Evolutionary conservation across 1,284 basidiomycete species (phyloP).

Genomic region (Irpex sp.): DNA sequence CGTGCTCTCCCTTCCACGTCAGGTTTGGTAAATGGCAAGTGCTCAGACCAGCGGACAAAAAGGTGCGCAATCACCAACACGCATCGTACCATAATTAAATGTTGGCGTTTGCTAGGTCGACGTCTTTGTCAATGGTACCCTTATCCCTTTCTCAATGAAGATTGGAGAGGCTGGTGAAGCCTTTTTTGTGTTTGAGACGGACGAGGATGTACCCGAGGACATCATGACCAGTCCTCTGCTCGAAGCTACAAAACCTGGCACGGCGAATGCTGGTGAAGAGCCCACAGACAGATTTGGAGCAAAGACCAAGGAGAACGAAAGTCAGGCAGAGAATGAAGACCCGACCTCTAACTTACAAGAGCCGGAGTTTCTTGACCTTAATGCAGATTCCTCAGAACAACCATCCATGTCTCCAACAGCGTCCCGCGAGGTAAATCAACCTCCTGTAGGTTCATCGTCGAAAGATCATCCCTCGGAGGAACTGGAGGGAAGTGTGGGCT

Average conservation of each 20-base stretch:
- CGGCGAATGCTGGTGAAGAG: slow-evolving; percentile 21
- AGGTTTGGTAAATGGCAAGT: slow-evolving; percentile 98
- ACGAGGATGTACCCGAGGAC: slow-evolving; percentile 89
- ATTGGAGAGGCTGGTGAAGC: slow-evolving; percentile 98
- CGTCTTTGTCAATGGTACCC: slow-evolving; percentile 76
- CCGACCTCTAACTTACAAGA: slow-evolving; percentile 34
- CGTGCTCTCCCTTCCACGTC: slow-evolving; percentile 96
- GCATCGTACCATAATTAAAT: not conserved
- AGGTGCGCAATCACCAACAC: slow-evolving; percentile 44
- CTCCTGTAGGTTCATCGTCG: not conserved
- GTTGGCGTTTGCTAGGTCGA: slow-evolving; percentile 57
- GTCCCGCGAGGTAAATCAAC: not conserved
- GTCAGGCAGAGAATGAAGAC: slow-evolving; percentile 10
- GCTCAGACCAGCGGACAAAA: slow-evolving; percentile 91
- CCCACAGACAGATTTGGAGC: slow-evolving; percentile 41
- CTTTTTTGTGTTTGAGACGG: slow-evolving; percentile 98
- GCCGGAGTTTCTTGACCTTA: slow-evolving; percentile 65
- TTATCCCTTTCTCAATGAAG: slow-evolving; percentile 96
- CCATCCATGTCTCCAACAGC: slow-evolving; percentile 2
- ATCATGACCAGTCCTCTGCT: slow-evolving; percentile 93
- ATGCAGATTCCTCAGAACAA: slow-evolving; percentile 34
- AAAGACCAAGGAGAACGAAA: slow-evolving; percentile 30
- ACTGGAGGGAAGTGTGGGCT: not conserved
- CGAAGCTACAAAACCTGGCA: slow-evolving; percentile 52
- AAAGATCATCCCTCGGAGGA: slow-evolving; percentile 3